Evolutionary conservation across 495 filamentous ascomycete genomes (phyloP).

Genomic region (Penicillium maclennaniae): DNA sequence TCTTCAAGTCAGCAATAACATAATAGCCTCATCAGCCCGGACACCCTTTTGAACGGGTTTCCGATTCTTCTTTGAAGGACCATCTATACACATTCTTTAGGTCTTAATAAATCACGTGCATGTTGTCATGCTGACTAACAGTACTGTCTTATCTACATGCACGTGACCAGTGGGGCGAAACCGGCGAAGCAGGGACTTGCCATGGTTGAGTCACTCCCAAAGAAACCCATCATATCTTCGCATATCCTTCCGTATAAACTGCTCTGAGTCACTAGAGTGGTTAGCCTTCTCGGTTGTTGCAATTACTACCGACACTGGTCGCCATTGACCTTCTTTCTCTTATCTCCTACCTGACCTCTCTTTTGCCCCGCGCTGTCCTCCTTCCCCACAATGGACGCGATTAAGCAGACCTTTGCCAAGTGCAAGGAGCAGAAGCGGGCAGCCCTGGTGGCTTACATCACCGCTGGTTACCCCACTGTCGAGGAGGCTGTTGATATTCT

Average conservation of each 20-base stretch:
- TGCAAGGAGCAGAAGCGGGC: slow-evolving; percentile 67
- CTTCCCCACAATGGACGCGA: slow-evolving; percentile 58
- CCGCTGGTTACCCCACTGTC: slow-evolving; percentile 85
- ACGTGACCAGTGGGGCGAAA: slow-evolving; percentile 12
- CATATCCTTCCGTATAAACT: slow-evolving; percentile 24
- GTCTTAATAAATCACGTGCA: not conserved
- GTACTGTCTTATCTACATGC: slow-evolving; percentile 10
- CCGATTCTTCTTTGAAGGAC: not conserved
- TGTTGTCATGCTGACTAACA: not conserved
- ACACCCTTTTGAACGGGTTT: no score
- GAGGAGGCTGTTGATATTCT: slow-evolving; percentile 79
- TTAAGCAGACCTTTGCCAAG: slow-evolving; percentile 82
- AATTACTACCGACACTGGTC: not conserved
- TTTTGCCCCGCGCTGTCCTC: slow-evolving; percentile 15
- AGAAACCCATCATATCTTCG: slow-evolving; percentile 28
- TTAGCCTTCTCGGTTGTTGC: slow-evolving; percentile 2
- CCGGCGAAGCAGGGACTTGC: slow-evolving; percentile 7
- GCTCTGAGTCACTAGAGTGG: not conserved
- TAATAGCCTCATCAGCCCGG: no score
- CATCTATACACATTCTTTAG: not conserved
- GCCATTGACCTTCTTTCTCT: slow-evolving; percentile 2
- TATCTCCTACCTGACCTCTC: slow-evolving; percentile 8
- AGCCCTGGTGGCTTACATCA: slow-evolving; percentile 93
- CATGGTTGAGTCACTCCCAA: slow-evolving; percentile 4
- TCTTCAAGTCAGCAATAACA: no score